Evolutionary conservation across 345 rosid genomes (phyloP).

Genomic region (Eucalyptus tenuipes): DNA sequence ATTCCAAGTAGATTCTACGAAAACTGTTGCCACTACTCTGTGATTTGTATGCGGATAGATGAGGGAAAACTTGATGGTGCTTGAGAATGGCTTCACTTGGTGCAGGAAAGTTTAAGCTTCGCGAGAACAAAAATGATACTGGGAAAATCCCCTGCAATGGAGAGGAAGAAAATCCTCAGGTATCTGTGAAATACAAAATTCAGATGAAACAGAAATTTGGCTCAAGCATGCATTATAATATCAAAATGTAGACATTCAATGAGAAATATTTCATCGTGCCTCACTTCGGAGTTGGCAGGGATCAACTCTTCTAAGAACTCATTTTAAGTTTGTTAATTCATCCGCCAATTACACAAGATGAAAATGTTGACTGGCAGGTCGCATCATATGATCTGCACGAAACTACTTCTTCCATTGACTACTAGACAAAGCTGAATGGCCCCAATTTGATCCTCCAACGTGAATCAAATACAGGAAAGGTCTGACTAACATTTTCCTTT

Average conservation of each 20-base stretch:
- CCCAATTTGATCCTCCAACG: not conserved
- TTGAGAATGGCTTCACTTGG: conserved; percentile 33
- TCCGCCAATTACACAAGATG: not conserved
- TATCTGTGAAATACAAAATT: not conserved
- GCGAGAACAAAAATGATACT: conserved; percentile 48
- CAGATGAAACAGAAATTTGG: not conserved
- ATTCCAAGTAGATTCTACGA: conserved; percentile 82
- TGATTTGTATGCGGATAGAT: conserved; percentile 34
- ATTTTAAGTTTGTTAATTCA: not conserved
- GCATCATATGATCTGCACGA: not conserved
- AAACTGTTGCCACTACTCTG: conserved; percentile 22
- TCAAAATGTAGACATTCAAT: not conserved
- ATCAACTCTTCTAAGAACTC: not conserved
- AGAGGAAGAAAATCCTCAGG: not conserved
- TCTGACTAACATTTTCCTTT: not conserved
- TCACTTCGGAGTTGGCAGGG: not conserved
- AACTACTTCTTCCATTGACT: not conserved
- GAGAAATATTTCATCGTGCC: not conserved
- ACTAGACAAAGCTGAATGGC: not conserved
- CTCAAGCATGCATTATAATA: not conserved
- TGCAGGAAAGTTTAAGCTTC: conserved; percentile 73
- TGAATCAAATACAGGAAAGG: not conserved
- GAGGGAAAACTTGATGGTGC: conserved; percentile 44
- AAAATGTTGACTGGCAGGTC: not conserved
- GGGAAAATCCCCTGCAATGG: conserved; percentile 64